A percentile compares a stretch with the other conserved stretches of the same genome.
phyloP scores from a whole-genome alignment of 495 filamentous ascomycete species.

The Daldinia bambusicola region DNA sequence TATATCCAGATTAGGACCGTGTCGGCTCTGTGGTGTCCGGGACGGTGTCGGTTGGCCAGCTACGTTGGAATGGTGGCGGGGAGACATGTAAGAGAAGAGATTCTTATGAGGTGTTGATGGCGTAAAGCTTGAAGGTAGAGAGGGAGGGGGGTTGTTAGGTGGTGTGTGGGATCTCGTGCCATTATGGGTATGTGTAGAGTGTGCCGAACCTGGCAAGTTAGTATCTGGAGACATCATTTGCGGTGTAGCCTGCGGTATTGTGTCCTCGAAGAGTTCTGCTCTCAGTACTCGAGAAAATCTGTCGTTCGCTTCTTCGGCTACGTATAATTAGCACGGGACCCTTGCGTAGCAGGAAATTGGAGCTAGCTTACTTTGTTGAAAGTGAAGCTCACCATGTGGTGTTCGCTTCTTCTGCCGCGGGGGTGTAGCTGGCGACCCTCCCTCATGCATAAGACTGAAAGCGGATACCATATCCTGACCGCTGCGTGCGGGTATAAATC shows the following conservation, averaged over 20 bases:
- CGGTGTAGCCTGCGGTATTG: conserved; percentile 83
- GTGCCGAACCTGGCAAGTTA: conserved; percentile 62
- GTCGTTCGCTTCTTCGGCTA: conserved; percentile 91
- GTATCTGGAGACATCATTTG: conserved; percentile 72
- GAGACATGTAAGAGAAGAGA: conserved; percentile 91
- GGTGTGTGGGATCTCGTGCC: conserved; percentile 83
- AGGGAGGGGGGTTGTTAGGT: conserved; percentile 70
- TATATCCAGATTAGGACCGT: conserved; percentile 85
- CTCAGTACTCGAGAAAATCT: conserved; percentile 89
- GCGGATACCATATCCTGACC: conserved; percentile 93
- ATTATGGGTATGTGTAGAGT: conserved; percentile 69
- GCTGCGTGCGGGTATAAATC: conserved; percentile 94
- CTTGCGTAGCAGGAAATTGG: background rate
- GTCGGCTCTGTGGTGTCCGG: conserved; percentile 86
- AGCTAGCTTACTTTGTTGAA: conserved; percentile 80
- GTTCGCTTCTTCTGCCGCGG: conserved; percentile 84
- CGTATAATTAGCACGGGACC: conserved; percentile 54
- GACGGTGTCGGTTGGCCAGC: conserved; percentile 84
- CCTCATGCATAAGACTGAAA: conserved; percentile 88
- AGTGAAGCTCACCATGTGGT: conserved; percentile 90
- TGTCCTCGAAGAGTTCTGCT: conserved; percentile 88
- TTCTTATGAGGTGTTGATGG: conserved; percentile 98
- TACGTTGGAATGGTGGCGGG: conserved; percentile 70
- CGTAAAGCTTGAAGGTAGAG: conserved; percentile 74
- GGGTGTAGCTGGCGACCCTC: conserved; percentile 90